These are phyloP conservation scores for Zymoseptoria tritici DNA, from an alignment of 2,329 filamentous ascomycete species.

Conservation along the genomic window DNA sequence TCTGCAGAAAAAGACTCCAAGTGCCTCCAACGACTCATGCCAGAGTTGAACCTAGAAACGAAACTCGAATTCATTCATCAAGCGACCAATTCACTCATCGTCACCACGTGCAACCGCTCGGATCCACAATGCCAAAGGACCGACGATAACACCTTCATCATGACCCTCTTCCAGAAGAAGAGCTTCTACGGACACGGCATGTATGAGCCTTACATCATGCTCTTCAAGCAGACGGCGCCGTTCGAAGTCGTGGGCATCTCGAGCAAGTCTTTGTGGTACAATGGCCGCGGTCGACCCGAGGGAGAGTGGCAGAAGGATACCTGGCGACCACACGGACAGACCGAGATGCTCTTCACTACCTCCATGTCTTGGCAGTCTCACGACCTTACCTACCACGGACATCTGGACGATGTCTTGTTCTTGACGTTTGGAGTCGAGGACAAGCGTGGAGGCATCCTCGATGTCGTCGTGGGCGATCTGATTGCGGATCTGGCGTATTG, in stretches of 20 bases:
- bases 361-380: slow-evolving; percentile 1
- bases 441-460: slow-evolving; percentile 1
- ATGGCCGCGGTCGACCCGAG: slow-evolving; percentile 33
- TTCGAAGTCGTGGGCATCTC: slow-evolving; percentile 47
- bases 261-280: slow-evolving; percentile 47
- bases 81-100: slow-evolving; percentile 49
- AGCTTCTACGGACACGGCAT: slow-evolving; percentile 41
- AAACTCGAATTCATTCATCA: slow-evolving; percentile 47
- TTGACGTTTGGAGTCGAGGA: slow-evolving; percentile 7
- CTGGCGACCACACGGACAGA: slow-evolving; percentile 4
- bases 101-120: slow-evolving; percentile 46
- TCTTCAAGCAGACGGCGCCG: slow-evolving; percentile 41
- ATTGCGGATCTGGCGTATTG: slow-evolving; percentile 3
- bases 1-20: slow-evolving; percentile 32
- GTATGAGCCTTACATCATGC: slow-evolving; percentile 49
- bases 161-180: slow-evolving; percentile 50
- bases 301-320: slow-evolving; percentile 1
- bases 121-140: slow-evolving; percentile 38
- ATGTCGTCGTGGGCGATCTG: slow-evolving; percentile 5
- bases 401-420: slow-evolving; percentile 3
- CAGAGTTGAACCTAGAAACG: background rate
- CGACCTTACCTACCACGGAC: slow-evolving; percentile 3
- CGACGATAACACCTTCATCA: slow-evolving; percentile 46
- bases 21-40: slow-evolving; percentile 40
- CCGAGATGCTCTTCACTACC: slow-evolving; percentile 5